Percentiles rank a stretch among this genome's conserved stretches.
phyloP scores from a whole-genome alignment of 1,284 basidiomycete species.

The Leucoagaricus sp. region DNA sequence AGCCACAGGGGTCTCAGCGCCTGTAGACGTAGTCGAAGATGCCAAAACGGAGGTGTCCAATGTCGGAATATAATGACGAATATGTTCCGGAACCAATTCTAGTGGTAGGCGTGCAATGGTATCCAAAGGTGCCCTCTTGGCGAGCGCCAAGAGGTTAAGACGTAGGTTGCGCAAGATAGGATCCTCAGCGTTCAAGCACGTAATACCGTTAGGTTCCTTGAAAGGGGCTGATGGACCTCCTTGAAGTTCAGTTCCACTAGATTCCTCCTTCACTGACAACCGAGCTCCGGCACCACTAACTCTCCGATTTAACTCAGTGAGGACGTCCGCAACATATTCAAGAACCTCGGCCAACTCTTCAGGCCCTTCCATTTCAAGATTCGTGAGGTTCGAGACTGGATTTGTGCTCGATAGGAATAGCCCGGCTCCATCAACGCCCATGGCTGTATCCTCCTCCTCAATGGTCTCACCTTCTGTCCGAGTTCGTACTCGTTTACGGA shows the following conservation, averaged over 20 bases:
- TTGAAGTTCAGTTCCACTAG: neutral
- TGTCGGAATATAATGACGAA: constrained; percentile 62
- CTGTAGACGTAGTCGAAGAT: neutral
- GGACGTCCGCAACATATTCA: constrained; percentile 47
- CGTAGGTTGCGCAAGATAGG: constrained; percentile 54
- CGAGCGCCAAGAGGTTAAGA: constrained; percentile 69
- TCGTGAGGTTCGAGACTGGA: constrained; percentile 8
- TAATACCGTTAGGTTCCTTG: neutral
- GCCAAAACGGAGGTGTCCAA: constrained; percentile 26
- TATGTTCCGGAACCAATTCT: constrained; percentile 65
- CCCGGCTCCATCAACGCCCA: neutral
- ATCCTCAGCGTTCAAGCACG: constrained; percentile 41
- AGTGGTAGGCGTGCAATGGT: constrained; percentile 64
- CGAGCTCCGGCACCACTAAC: constrained; percentile 19
- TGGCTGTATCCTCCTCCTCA: constrained; percentile 29
- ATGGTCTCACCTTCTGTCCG: constrained; percentile 23
- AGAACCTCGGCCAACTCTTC: constrained; percentile 54
- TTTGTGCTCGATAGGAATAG: neutral
- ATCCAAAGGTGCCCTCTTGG: constrained; percentile 73
- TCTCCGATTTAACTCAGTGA: constrained; percentile 36
- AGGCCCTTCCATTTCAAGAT: constrained; percentile 41
- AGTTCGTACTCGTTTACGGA: constrained; percentile 11
- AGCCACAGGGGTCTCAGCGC: neutral
- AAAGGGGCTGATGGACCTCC: neutral
- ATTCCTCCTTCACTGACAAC: too few species aligned